Percentiles rank a stretch among this genome's conserved stretches.
Evolutionary conservation across 129 eudicot species (phyloP).

Genomic region (Artemisia annua): DNA sequence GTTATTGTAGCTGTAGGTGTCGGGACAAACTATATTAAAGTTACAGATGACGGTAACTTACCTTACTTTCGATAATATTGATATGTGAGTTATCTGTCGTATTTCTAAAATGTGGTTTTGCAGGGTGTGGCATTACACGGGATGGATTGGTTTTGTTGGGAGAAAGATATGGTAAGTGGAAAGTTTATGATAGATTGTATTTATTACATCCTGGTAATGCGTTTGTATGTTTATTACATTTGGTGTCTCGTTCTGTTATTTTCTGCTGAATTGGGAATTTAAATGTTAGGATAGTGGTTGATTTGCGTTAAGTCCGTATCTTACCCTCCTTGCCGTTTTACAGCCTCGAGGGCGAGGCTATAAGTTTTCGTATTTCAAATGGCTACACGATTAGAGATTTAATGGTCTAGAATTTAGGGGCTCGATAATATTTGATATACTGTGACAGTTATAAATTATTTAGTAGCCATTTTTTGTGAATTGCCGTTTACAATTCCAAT

Average conservation of each 20-base stretch:
- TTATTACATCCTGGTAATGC: constrained; percentile 8
- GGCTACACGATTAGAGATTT: not conserved
- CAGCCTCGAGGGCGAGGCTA: not conserved
- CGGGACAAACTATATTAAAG: constrained; percentile 70
- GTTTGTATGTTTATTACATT: constrained; percentile 20
- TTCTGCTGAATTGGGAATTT: constrained; percentile 1
- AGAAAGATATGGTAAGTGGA: constrained; percentile 74
- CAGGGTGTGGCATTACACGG: constrained; percentile 76
- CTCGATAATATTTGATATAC: not conserved
- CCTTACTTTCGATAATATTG: too few species aligned
- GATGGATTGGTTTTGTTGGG: constrained; percentile 87
- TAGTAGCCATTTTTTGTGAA: too few species aligned
- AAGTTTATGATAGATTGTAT: not conserved
- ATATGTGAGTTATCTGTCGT: too few species aligned
- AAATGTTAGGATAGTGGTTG: too few species aligned
- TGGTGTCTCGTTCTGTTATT: not conserved
- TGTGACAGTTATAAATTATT: too few species aligned
- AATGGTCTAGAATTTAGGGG: not conserved
- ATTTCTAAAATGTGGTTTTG: too few species aligned
- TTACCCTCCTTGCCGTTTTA: not conserved
- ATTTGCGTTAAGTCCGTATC: not conserved
- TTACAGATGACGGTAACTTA: constrained; percentile 90
- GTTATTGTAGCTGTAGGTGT: constrained; percentile 63
- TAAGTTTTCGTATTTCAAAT: not conserved
- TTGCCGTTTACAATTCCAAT: too few species aligned